Evolutionary conservation across 768 basidiomycete genomes (phyloP), one percentile per base, ranked within the genome.

Genomic region (Amanita jacksonii): DNA sequence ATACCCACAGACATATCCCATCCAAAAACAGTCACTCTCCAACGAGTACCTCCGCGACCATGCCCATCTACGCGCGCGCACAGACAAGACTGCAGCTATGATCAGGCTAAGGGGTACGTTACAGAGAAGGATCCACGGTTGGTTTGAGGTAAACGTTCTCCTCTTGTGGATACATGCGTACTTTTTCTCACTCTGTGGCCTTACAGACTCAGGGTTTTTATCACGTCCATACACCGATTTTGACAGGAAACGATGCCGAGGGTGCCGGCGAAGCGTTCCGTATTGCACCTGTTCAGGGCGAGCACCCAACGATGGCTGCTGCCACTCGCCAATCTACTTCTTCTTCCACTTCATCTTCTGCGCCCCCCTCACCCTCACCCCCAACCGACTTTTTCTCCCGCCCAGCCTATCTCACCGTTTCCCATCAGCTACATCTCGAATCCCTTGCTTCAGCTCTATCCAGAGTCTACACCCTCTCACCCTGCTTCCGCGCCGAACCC

Each of bases 371-470:
- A 24, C 8, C 43, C 41, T 49, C 48, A 13, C 38, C 15, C 8
- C 44, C 58, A 38, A 49, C 52, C 25, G 79, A 85, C 54, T 90
- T 91, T 62, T 91, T 93, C 63, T 70, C 72, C 18, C 70, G 69
- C 22, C 79, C 80, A 1, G 76, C 91, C 13, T 86, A 86, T 59
- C 74, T 99, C 23, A 94, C 93, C 1, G 96, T 98, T 6, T 97
- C 93, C 1, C 85, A 91, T 27, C 96, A 99, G 62, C 74, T 99
- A 3, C 94, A 99, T 57, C 79, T 98, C 24, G 96, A 99, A 60
- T 82, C 86, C 5, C 69, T 96, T 39, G 76, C 87, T 7, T 72
- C 77, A 5, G 74, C 88, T 0, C 62, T 93, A 13, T 74, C 83
- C 0, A 78, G 93, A 15, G 85, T 88, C 1, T 99, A 92, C 66